Evolutionary conservation across 2,329 filamentous ascomycete species (phyloP).

Genomic region (Cytospora leucostoma): DNA sequence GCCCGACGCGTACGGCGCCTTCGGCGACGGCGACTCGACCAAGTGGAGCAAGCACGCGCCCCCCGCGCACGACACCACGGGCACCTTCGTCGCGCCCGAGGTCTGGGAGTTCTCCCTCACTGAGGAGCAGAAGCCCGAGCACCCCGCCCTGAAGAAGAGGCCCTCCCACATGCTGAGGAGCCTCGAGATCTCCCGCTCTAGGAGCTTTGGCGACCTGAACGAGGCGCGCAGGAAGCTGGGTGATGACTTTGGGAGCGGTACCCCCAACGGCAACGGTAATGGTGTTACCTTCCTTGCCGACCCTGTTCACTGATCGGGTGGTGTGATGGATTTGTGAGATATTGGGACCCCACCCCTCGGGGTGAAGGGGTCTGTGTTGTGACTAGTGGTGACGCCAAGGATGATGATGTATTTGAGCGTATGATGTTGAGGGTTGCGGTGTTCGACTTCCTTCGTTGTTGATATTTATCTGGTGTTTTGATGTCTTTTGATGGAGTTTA

Average conservation of each 20-base stretch:
- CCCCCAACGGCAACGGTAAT: constrained; percentile 16
- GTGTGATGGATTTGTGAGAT: background rate
- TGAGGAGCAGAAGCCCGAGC: constrained; percentile 26
- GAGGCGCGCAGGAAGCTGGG: constrained; percentile 26
- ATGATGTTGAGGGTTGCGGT: constrained; percentile 23
- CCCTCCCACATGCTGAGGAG: constrained; percentile 28
- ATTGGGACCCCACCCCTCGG: constrained; percentile 3
- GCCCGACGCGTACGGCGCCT: constrained; percentile 23
- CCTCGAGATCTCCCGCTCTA: constrained; percentile 25
- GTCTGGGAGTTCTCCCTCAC: constrained; percentile 28
- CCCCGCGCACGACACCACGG: constrained; percentile 17
- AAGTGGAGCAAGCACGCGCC: constrained; percentile 27
- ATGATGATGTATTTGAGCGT: constrained; percentile 25
- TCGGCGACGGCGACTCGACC: constrained; percentile 26
- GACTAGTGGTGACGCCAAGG: background rate
- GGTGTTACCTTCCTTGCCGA: constrained; percentile 24
- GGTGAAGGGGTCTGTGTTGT: too few relatives aligned
- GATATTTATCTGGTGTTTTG: constrained; percentile 19
- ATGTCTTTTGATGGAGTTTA: constrained; percentile 11
- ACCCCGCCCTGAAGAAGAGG: constrained; percentile 25
- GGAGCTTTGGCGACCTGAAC: constrained; percentile 26
- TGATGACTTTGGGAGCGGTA: constrained; percentile 6
- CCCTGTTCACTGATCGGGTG: constrained; percentile 24
- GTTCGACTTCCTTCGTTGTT: constrained; percentile 10
- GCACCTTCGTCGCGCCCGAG: constrained; percentile 24